A percentile compares a stretch with the other conserved stretches of the same genome.
Evolutionary conservation across 257 asterid species (phyloP).

Genomic region (Coffea canephora): DNA sequence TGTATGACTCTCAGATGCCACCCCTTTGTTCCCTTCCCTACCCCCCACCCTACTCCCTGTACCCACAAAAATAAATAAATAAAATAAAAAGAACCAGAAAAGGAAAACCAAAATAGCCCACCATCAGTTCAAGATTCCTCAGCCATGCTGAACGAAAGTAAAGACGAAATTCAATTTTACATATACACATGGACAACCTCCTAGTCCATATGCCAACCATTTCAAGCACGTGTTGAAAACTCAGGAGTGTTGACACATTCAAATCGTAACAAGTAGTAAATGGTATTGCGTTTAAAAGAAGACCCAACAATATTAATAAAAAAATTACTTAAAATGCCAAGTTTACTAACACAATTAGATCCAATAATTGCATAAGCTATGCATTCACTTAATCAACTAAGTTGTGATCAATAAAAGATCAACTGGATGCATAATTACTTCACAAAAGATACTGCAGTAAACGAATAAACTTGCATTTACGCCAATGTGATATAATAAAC

Average conservation of each 20-base stretch:
- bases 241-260: not conserved
- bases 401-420: too few species aligned
- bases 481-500: too few species aligned
- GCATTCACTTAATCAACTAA: not conserved
- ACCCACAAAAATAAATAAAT: not conserved
- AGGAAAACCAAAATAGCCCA: not conserved
- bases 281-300: too few species aligned
- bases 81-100: too few species aligned
- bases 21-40: not conserved
- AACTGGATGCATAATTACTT: too few species aligned
- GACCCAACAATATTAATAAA: too few species aligned
- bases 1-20: not conserved
- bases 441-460: too few species aligned
- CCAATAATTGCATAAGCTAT: not conserved
- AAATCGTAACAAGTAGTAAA: too few species aligned
- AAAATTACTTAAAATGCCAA: not conserved
- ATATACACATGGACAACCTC: too few species aligned
- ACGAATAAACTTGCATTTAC: too few species aligned
- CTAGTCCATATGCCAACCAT: not conserved
- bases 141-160: not conserved
- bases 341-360: not conserved
- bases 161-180: not conserved
- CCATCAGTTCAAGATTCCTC: not conserved
- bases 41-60: not conserved
- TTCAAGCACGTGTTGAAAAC: not conserved